Conservation (phyloP, 208 protist genomes). For the Angomonas deanei region DNA sequence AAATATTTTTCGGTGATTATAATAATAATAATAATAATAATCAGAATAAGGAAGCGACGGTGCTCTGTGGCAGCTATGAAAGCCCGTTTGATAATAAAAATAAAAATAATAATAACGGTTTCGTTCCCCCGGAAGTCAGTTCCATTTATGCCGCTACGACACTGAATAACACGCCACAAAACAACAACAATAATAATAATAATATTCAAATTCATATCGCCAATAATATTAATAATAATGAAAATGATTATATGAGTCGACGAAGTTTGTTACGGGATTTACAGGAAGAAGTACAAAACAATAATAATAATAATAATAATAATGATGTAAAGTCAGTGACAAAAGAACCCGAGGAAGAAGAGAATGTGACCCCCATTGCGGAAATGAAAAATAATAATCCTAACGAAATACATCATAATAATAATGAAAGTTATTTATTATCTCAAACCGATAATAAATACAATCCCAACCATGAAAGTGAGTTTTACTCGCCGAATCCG, state of each 20-base stretch:
- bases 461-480: not conserved
- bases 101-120: not conserved
- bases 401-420: too few species aligned
- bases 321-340: too few species aligned
- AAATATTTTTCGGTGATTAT: not conserved
- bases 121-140: not conserved
- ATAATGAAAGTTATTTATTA: too few species aligned
- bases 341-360: not conserved
- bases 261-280: slow-evolving; percentile 6
- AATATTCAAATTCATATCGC: too few species aligned
- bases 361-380: not conserved
- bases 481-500: not conserved
- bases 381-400: not conserved
- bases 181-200: too few species aligned
- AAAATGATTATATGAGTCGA: not conserved
- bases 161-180: not conserved
- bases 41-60: not conserved
- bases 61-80: not conserved
- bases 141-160: not conserved
- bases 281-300: not conserved
- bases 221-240: too few species aligned
- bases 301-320: too few species aligned
- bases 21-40: not conserved
- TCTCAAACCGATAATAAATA: not conserved
- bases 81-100: not conserved